Evolutionary conservation across 1,284 basidiomycete genomes (phyloP).

Genomic region (Rhodotorula sp.): DNA sequence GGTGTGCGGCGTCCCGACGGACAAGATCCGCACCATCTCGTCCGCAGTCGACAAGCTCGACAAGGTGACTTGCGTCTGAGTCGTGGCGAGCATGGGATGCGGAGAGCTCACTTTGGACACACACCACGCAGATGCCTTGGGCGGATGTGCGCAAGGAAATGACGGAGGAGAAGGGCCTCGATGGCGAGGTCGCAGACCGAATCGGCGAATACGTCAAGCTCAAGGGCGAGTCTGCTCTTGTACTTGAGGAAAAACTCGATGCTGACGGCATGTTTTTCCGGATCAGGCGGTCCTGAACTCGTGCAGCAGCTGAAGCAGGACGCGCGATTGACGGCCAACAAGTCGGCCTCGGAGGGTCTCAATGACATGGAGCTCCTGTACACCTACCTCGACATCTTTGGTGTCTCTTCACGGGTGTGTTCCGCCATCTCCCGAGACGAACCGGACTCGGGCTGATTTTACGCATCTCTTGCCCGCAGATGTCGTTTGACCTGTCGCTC

Average conservation of each 20-base stretch:
- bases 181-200: constrained; percentile 78
- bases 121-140: constrained; percentile 68
- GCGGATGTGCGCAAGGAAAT: constrained; percentile 91
- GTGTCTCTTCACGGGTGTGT: constrained; percentile 70
- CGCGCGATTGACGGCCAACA: constrained; percentile 65
- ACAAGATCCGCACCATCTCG: constrained; percentile 91
- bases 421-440: no score
- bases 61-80: constrained; percentile 61
- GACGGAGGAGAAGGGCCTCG: constrained; percentile 91
- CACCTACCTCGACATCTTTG: constrained; percentile 77
- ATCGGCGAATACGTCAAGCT: constrained; percentile 96
- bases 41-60: constrained; percentile 98
- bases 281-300: constrained; percentile 71
- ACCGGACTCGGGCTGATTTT: not conserved
- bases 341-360: constrained; percentile 76
- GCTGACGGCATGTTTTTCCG: not conserved
- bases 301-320: constrained; percentile 74
- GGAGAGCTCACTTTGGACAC: not conserved
- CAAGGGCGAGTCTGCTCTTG: constrained; percentile 62
- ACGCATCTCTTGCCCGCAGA: constrained; percentile 52
- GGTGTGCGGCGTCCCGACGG: constrained; percentile 88
- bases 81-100: not conserved
- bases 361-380: constrained; percentile 90
- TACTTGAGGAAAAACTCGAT: not conserved
- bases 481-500: constrained; percentile 94